Conservation (phyloP, 23 red algal genomes). For the Gracilaria gracilis region DNA sequence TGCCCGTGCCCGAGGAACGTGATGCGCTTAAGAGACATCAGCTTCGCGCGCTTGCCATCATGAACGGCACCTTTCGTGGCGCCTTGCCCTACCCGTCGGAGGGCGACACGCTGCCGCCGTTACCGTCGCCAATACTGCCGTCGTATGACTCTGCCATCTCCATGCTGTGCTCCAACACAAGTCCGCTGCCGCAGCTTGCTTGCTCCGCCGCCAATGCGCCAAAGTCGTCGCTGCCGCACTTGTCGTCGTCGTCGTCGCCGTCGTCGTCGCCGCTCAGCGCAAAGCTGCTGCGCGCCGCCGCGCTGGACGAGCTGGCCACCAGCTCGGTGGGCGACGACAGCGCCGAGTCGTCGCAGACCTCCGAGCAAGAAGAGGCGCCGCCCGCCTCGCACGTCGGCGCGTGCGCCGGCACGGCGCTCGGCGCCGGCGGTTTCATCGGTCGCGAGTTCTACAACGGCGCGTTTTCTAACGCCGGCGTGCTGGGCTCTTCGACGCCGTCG, state of each 20-base stretch:
- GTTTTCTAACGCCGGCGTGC: constrained; percentile 38
- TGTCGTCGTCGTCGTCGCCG: neutral
- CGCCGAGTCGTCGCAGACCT: constrained; percentile 46
- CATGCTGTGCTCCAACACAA: neutral
- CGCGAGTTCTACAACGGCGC: constrained; percentile 69
- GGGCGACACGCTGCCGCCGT: neutral
- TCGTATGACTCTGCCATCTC: neutral
- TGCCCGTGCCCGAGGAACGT: constrained; percentile 92
- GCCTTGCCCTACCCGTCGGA: neutral
- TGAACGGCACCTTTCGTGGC: constrained; percentile 90
- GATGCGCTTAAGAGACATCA: constrained; percentile 95
- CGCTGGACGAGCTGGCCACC: constrained; percentile 32
- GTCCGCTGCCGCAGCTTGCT: neutral
- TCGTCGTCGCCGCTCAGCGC: neutral
- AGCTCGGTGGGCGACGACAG: constrained; percentile 54
- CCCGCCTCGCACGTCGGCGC: neutral
- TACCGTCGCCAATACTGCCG: neutral
- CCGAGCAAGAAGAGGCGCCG: constrained; percentile 17
- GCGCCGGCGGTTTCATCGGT: constrained; percentile 55
- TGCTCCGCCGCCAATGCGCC: neutral
- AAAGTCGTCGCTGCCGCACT: no score
- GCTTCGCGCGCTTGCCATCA: constrained; percentile 92
- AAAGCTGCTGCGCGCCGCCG: neutral
- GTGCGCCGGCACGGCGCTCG: constrained; percentile 35
- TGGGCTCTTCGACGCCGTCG: no score